Evolutionary conservation across 805 yeast genomes (phyloP).

Genomic region (Metschnikowia colocasiae): DNA sequence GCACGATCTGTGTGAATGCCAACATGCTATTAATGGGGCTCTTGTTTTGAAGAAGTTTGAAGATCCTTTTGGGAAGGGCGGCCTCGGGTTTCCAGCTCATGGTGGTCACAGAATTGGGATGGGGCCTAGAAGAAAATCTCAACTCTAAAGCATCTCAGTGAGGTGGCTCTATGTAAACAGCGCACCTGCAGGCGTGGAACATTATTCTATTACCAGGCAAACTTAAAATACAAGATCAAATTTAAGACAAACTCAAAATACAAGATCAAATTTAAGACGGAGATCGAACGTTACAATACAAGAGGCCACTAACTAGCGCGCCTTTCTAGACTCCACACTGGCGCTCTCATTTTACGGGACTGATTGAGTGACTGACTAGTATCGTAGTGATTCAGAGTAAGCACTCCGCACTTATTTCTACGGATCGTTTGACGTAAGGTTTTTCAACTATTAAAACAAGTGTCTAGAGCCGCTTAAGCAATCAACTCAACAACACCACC

Average conservation of each 20-base stretch:
- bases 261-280: too few species aligned
- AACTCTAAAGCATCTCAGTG: not conserved
- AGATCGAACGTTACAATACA: too few species aligned
- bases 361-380: too few species aligned
- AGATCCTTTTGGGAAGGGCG: constrained; percentile 48
- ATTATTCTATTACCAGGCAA: too few species aligned
- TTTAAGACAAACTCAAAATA: too few species aligned
- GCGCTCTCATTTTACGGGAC: too few species aligned
- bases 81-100: constrained; percentile 51
- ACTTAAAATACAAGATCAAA: too few species aligned
- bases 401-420: not conserved
- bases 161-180: not conserved
- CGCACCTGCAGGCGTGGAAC: not conserved
- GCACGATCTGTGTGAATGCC: constrained; percentile 61
- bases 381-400: too few species aligned
- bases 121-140: not conserved
- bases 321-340: too few species aligned
- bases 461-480: constrained; percentile 58
- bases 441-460: constrained; percentile 22
- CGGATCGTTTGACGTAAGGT: constrained; percentile 5
- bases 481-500: constrained; percentile 99
- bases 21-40: constrained; percentile 46
- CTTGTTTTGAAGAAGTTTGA: constrained; percentile 31
- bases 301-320: too few species aligned
- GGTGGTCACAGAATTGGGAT: not conserved